Percentiles rank a stretch among this genome's conserved stretches.
Conservation (phyloP, 345 rosid species). For the Euphorbia peplus region DNA sequence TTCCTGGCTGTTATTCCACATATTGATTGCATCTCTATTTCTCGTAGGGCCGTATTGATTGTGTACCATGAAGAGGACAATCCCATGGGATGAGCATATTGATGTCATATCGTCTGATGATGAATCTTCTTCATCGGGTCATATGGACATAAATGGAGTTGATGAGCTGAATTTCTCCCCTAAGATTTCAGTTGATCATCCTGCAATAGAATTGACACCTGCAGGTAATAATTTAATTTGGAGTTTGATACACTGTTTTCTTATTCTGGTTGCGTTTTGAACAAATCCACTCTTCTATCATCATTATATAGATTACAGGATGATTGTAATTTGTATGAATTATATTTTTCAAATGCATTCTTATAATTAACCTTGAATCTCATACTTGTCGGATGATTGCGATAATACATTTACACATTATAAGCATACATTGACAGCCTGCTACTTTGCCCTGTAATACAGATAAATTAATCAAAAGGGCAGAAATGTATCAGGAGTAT, state of each 20-base stretch:
- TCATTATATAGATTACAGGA: background rate
- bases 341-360: background rate
- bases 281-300: background rate
- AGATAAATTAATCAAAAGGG: conserved; percentile 47
- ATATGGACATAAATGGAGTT: conserved; percentile 28
- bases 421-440: background rate
- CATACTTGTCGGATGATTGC: background rate
- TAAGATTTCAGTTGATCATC: conserved; percentile 16
- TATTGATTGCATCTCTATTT: background rate
- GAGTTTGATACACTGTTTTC: background rate
- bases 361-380: background rate
- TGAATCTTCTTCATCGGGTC: conserved; percentile 50
- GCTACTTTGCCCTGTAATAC: conserved; percentile 6
- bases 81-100: conserved; percentile 45
- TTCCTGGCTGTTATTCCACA: background rate
- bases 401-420: background rate
- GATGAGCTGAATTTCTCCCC: conserved; percentile 15
- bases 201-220: conserved; percentile 29
- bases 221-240: conserved; percentile 39
- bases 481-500: conserved; percentile 78
- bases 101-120: conserved; percentile 58
- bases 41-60: conserved; percentile 14
- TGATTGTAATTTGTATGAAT: background rate
- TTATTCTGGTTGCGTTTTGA: background rate
- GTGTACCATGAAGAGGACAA: conserved; percentile 44